Conservation (phyloP, 2,329 filamentous ascomycete genomes). For the Fusarium coffeatum region DNA sequence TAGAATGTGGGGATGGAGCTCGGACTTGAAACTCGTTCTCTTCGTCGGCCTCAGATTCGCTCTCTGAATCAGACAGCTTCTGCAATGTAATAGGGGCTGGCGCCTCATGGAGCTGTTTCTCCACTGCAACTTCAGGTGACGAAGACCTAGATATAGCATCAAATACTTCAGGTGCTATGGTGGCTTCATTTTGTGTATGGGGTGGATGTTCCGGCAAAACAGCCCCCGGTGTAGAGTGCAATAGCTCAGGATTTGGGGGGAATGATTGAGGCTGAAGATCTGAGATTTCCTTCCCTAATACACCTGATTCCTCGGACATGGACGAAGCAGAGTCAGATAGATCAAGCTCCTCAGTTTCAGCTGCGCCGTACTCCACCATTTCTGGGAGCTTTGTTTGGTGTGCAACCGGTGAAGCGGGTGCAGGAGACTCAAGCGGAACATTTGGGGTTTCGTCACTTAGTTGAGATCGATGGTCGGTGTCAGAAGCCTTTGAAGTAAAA, state of each 20-base stretch:
- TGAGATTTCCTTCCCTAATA: not conserved
- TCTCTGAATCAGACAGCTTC: constrained; percentile 11
- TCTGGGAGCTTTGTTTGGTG: not conserved
- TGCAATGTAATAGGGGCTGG: not conserved
- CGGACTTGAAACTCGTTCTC: not conserved
- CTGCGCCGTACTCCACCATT: not conserved
- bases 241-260: not conserved
- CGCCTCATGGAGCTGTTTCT: not conserved
- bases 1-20: not conserved
- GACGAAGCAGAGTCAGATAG: constrained; percentile 13
- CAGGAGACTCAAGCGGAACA: not conserved
- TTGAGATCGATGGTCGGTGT: not conserved
- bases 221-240: not conserved
- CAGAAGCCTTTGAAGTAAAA: not conserved
- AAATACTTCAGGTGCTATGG: not conserved
- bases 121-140: not conserved
- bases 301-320: not conserved
- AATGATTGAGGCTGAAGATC: not conserved
- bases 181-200: not conserved
- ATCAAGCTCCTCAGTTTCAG: not conserved
- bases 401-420: not conserved
- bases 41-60: constrained; percentile 8
- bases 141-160: not conserved
- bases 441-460: constrained; percentile 3
- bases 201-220: not conserved